phyloP scores from a whole-genome alignment of 495 filamentous ascomycete genomes.

The Penicillium lagena region DNA sequence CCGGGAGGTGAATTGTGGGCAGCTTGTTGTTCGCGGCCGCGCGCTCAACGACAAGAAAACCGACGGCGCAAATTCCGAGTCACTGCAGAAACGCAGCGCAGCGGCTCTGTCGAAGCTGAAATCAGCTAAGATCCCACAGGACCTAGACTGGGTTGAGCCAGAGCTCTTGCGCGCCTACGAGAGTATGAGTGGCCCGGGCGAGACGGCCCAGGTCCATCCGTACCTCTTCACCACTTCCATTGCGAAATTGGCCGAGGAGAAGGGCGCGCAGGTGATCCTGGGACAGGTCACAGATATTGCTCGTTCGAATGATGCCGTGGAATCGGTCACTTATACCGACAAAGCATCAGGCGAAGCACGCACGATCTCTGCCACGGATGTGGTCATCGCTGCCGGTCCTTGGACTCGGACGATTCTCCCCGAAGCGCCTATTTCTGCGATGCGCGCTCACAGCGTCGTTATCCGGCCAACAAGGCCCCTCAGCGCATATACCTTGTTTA shows the following conservation, averaged over 20 bases:
- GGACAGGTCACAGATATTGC: conserved; percentile 62
- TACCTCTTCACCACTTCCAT: conserved; percentile 88
- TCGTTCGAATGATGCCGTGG: conserved; percentile 45
- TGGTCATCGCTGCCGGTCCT: conserved; percentile 81
- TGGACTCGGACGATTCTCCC: conserved; percentile 79
- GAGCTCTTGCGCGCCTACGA: conserved; percentile 64
- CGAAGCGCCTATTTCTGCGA: conserved; percentile 66
- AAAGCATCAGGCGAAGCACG: conserved; percentile 49
- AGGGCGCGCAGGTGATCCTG: conserved; percentile 64
- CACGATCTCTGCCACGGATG: conserved; percentile 69
- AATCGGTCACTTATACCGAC: conserved; percentile 69
- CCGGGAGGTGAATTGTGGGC: conserved; percentile 68
- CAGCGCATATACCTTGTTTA: conserved; percentile 85
- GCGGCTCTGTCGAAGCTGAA: conserved; percentile 53
- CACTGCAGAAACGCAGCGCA: conserved; percentile 67
- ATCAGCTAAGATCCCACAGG: conserved; percentile 60
- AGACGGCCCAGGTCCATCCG: conserved; percentile 92
- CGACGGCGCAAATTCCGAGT: conserved; percentile 33
- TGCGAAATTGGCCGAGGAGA: conserved; percentile 68
- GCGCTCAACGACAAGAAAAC: conserved; percentile 25
- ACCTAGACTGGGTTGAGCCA: conserved; percentile 80
- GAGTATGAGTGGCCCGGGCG: conserved; percentile 72
- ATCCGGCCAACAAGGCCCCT: conserved; percentile 68
- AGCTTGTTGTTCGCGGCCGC: conserved; percentile 55
- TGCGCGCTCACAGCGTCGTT: conserved; percentile 87